Evolutionary conservation across 176 grass and related monocot species (phyloP), one percentile per base, ranked within the genome.

Genomic region (Chrysopogon serrulatus): DNA sequence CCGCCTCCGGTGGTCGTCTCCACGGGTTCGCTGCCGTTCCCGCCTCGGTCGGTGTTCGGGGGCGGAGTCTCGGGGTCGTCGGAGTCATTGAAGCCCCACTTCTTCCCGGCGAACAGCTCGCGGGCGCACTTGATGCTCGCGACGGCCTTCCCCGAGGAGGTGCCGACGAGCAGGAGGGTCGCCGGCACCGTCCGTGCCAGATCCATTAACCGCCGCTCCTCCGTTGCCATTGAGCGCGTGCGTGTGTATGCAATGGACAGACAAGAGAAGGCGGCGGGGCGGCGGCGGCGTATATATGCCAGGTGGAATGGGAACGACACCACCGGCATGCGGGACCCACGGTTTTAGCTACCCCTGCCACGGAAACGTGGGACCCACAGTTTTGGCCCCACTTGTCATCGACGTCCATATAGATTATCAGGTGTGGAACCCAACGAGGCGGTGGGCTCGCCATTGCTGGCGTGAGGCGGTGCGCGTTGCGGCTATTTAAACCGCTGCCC

Each of bases 151-250:
- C 57, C 67, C 75, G 87, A 79, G 44, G 87, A 79, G 44, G 86
- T 84, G 74, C 41, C 74, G 67, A 79, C 67, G 35, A 28, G 57
- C 57, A 84, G 87, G 27, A 88, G 75, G 23, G 27, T 73, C 37
- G 51, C 81, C 43, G 74, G 86, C 43, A 73, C 80, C 81, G n/a
- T 45, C 82, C 78, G 47, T 39, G 68, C 81, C 87, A 67, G 28
- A 26, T 84, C 68, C 59, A 66, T 57, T 7, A 63, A 67, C 43
- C 23, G 21, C 47, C 17, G 16, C 28, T 12, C 16, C 68, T 73
- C 68, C 81, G 53, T 57, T 4, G 15, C 59, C 37, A 53, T 14
- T 41, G 65, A 30, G 8, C 32, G 47, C 47, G 31, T 2, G 47
- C 30, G 21, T 4, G 27, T 1, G 9, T 7, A 7, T 5, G 28